A percentile compares a stretch with the other conserved stretches of the same genome.
Evolutionary conservation across 1,284 basidiomycete species (phyloP).

Genomic region (Pholiota adiposa): DNA sequence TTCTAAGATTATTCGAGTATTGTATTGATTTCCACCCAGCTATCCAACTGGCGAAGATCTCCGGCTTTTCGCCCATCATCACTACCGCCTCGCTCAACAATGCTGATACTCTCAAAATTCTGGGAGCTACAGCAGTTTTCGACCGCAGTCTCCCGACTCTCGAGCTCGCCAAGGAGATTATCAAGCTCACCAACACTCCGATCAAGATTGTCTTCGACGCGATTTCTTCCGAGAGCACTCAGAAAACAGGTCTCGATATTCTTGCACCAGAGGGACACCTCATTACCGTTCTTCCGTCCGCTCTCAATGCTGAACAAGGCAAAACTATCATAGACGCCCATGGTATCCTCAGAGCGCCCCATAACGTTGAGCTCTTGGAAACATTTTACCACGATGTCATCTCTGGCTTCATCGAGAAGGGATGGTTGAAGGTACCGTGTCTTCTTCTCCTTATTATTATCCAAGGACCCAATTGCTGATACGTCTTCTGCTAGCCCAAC

Average conservation of each 20-base stretch:
- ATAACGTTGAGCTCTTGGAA: constrained; percentile 1
- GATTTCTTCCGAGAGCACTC: constrained; percentile 26
- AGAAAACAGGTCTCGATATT: constrained; percentile 7
- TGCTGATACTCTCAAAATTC: constrained; percentile 41
- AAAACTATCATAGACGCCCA: background rate
- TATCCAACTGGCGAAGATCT: constrained; percentile 53
- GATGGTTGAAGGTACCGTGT: constrained; percentile 12
- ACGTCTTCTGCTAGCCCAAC: constrained; percentile 34
- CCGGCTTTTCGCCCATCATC: constrained; percentile 54
- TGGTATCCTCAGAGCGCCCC: constrained; percentile 1
- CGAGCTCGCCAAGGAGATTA: constrained; percentile 30
- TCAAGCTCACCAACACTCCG: constrained; percentile 29
- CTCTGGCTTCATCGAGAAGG: constrained; percentile 12
- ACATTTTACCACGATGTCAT: constrained; percentile 7
- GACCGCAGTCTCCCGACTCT: constrained; percentile 38
- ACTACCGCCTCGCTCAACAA: constrained; percentile 50
- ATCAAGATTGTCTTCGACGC: constrained; percentile 45
- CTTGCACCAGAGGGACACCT: constrained; percentile 9
- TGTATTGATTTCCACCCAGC: constrained; percentile 29
- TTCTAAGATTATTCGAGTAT: too few relatives aligned
- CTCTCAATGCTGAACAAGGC: background rate
- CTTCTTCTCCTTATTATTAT: background rate
- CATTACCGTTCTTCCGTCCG: background rate
- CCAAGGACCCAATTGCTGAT: too few relatives aligned
- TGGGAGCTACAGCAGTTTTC: constrained; percentile 56